Evolutionary conservation across 2,329 filamentous ascomycete species (phyloP).

Genomic region (Rutstroemia sp.): DNA sequence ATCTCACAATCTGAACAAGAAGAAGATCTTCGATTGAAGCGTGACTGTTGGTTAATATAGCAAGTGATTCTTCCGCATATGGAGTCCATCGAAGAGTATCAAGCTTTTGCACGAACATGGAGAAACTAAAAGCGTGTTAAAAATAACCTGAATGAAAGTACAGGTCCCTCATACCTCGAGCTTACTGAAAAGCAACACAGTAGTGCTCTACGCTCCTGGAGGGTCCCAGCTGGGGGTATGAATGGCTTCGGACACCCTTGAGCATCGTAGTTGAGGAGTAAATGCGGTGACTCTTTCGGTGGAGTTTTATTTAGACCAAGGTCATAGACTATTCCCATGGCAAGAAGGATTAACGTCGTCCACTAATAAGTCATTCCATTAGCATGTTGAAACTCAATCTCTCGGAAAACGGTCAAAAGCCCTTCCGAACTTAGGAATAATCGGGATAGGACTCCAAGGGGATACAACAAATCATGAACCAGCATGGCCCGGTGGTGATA

Average conservation of each 20-base stretch:
- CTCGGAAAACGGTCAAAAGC: not conserved
- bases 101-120: conserved; percentile 37
- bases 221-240: conserved; percentile 29
- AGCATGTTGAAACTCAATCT: not conserved
- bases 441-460: too few relatives aligned
- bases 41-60: conserved; percentile 36
- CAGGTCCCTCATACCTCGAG: conserved; percentile 29
- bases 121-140: conserved; percentile 27
- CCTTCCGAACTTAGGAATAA: too few relatives aligned
- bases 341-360: conserved; percentile 12
- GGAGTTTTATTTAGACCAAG: conserved; percentile 14
- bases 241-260: conserved; percentile 5
- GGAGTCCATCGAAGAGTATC: conserved; percentile 49
- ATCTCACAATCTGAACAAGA: conserved; percentile 36
- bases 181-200: conserved; percentile 41
- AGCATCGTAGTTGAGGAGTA: conserved; percentile 1
- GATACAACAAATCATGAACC: too few relatives aligned
- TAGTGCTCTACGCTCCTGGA: conserved; percentile 43
- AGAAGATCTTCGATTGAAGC: conserved; percentile 43
- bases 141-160: not conserved
- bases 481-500: not conserved
- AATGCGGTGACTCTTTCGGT: conserved; percentile 6
- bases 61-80: conserved; percentile 50
- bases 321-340: conserved; percentile 12
- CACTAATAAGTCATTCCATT: not conserved